Evolutionary conservation across 768 basidiomycete genomes (phyloP), one percentile per base, ranked within the genome.

Genomic region (Amanita rubescens): DNA sequence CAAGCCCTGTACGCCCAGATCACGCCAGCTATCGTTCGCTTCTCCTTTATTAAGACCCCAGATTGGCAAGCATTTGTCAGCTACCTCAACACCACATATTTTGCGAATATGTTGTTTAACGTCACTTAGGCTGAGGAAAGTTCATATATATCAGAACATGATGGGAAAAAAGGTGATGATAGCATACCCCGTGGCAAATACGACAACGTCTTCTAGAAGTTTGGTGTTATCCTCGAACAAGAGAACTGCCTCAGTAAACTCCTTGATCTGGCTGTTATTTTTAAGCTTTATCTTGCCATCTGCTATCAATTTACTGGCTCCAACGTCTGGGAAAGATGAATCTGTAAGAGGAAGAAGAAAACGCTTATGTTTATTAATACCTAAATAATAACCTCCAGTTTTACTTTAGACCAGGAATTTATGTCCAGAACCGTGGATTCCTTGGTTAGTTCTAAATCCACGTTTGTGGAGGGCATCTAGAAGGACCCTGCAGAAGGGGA

Each of bases 281-380:
- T 84, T 85, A 55, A 86, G 65, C 64, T 82, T 82, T 69, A 86
- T 84, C 62, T 82, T 79, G 12, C 83, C 81, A 55, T 83, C 79
- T 24, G 73, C 72, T 56, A 85, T 78, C 51, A 79, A 65, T 62
- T 79, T 72, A 55, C 75, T 76, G 2, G 76, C 77, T 17, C 81
- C 81, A 35, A 75, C 73, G 55, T 81, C 79, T 80, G 56, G 12
- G 15, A 27, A 43, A 43, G 25, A 24, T 54, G 25, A 27, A 57
- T 47, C 22, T 14, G 8, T 38, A 12, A 15, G 20, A 3, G n/a
- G 38, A n/a, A 19, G 1, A 24, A 41, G 8, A 3, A 41, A 41
- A 8, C 2, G 15, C 8, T 5, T 7, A 27, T 24, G n/a, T 5
- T 24, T 4, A 35, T 8, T 2, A 25, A 20, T 27, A 71, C 72